Conservation (phyloP, 176 grass and related monocot species). For the Phoenix roebelenii region DNA sequence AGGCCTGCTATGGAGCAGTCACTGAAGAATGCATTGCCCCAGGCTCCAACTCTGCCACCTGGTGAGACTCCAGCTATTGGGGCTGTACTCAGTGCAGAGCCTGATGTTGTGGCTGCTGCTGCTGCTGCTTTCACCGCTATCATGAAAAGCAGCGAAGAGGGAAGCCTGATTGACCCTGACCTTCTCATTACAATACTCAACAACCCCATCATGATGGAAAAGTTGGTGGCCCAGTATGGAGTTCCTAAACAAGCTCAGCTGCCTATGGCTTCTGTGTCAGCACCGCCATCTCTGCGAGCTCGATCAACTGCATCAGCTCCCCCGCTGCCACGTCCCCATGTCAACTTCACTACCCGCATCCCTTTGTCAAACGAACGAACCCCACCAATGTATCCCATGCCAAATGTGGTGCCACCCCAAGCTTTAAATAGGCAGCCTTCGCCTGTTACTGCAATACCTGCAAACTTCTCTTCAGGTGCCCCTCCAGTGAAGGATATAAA, state of each 20-base stretch:
- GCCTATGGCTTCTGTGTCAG: not conserved
- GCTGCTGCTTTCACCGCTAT: slow-evolving; percentile 75
- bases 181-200: slow-evolving; percentile 86
- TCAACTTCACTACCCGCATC: not conserved
- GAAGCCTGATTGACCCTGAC: slow-evolving; percentile 63
- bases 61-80: slow-evolving; percentile 11
- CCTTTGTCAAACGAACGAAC: not conserved
- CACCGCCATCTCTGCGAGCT: not conserved
- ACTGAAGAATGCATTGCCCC: slow-evolving; percentile 9
- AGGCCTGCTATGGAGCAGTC: slow-evolving; percentile 7
- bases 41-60: not conserved
- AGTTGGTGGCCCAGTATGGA: slow-evolving; percentile 53
- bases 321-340: slow-evolving; percentile 7
- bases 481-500: slow-evolving; percentile 28
- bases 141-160: slow-evolving; percentile 70
- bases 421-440: slow-evolving; percentile 22
- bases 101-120: slow-evolving; percentile 69
- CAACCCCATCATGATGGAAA: slow-evolving; percentile 69
- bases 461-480: not conserved
- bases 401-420: slow-evolving; percentile 9
- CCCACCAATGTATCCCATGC: slow-evolving; percentile 9
- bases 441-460: slow-evolving; percentile 1
- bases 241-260: slow-evolving; percentile 30
- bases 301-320: not conserved
- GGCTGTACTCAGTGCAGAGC: slow-evolving; percentile 15